phyloP scores from a whole-genome alignment of 768 basidiomycete species.

The Naganishia vaughanmartiniae region DNA sequence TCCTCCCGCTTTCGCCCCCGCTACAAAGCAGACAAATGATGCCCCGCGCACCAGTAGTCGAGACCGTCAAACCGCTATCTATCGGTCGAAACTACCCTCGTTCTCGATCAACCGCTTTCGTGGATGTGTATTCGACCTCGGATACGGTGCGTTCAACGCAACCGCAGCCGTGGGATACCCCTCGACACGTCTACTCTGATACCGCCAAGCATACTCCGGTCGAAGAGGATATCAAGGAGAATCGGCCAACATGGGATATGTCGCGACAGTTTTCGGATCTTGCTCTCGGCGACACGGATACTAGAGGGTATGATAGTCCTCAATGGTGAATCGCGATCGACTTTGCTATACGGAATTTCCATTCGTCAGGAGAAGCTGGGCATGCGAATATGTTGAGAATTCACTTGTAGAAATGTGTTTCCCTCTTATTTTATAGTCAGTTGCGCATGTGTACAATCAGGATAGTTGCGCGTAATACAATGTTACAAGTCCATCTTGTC shows the following conservation, averaged over 20 bases:
- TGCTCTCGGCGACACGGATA: background rate
- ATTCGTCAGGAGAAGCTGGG: too few relatives aligned
- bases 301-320: background rate
- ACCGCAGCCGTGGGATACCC: background rate
- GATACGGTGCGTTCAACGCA: background rate
- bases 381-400: too few relatives aligned
- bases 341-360: background rate
- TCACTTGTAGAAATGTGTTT: background rate
- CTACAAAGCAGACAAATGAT: background rate
- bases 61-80: constrained; percentile 6
- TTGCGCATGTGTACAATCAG: too few relatives aligned
- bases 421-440: background rate
- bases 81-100: constrained; percentile 21
- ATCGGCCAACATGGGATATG: background rate
- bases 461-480: background rate
- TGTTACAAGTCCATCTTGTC: background rate
- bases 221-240: background rate
- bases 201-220: background rate
- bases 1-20: background rate
- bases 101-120: background rate
- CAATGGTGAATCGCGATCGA: background rate
- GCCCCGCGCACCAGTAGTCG: background rate
- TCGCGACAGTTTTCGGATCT: constrained; percentile 3
- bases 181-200: background rate
- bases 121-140: background rate